Percentiles rank a stretch among this genome's conserved stretches.
phyloP scores from a whole-genome alignment of 2,329 filamentous ascomycete genomes.

The Orbilia oligospora region DNA sequence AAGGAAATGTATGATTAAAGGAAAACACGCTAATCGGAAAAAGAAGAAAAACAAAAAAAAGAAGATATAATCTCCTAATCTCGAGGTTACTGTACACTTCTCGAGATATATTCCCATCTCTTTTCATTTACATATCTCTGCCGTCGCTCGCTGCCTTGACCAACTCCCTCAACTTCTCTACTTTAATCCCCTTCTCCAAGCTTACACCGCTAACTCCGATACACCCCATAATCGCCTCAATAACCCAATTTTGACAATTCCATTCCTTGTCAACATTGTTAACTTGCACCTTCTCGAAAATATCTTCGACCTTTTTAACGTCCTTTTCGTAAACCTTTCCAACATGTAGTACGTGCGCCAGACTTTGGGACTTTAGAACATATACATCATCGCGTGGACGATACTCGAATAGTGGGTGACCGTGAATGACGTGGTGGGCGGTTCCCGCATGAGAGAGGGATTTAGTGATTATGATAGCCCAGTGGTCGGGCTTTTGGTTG shows the following conservation, averaged over 20 bases:
- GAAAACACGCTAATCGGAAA: neutral
- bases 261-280: constrained; percentile 54
- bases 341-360: constrained; percentile 54
- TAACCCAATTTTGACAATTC: constrained; percentile 59
- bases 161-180: constrained; percentile 50
- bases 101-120: neutral
- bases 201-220: constrained; percentile 37
- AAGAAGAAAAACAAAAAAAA: neutral
- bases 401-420: constrained; percentile 59
- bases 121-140: constrained; percentile 36
- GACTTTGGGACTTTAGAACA: constrained; percentile 53
- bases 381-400: constrained; percentile 56
- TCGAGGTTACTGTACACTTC: constrained; percentile 8
- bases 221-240: constrained; percentile 36
- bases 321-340: constrained; percentile 58
- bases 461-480: constrained; percentile 58
- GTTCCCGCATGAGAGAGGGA: constrained; percentile 56
- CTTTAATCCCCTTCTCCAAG: constrained; percentile 51
- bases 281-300: constrained; percentile 47
- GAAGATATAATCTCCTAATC: neutral
- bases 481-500: constrained; percentile 56
- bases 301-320: constrained; percentile 34
- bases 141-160: constrained; percentile 50
- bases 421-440: constrained; percentile 60
- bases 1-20: constrained; percentile 8